These are phyloP conservation scores for Pseudogymnoascus sp. DNA, from an alignment of 2,329 filamentous ascomycete genomes.

Conservation along the genomic window DNA sequence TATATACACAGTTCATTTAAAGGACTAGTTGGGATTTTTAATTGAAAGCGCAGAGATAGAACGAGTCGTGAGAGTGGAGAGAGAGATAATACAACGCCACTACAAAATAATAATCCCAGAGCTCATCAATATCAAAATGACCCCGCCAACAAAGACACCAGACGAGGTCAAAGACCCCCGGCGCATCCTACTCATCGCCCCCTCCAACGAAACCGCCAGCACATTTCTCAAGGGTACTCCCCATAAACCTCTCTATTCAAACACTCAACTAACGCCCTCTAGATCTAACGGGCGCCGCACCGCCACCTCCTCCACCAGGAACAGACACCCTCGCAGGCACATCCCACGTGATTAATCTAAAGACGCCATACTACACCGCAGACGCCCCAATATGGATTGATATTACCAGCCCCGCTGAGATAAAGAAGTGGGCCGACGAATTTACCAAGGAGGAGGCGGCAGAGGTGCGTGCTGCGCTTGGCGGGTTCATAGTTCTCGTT, in stretches of 20 bases:
- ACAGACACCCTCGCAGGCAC: constrained; percentile 46
- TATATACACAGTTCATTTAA: background rate
- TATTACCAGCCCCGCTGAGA: constrained; percentile 10
- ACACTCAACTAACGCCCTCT: background rate
- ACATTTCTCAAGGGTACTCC: constrained; percentile 45
- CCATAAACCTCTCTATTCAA: background rate
- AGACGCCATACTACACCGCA: constrained; percentile 53
- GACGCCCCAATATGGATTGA: constrained; percentile 61
- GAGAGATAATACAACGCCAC: background rate
- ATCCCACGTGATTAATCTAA: constrained; percentile 47
- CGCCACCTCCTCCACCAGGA: constrained; percentile 29
- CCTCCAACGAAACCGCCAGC: constrained; percentile 36
- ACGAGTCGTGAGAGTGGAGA: background rate
- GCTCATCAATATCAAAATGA: background rate
- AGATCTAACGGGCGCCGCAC: constrained; percentile 46
- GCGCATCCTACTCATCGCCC: constrained; percentile 47
- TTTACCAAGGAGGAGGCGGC: constrained; percentile 53
- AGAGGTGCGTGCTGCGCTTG: constrained; percentile 54
- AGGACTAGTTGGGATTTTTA: background rate
- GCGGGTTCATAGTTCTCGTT: constrained; percentile 50
- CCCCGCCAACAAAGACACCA: background rate
- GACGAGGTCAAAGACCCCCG: constrained; percentile 39
- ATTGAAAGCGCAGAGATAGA: background rate
- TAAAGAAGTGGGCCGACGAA: constrained; percentile 41
- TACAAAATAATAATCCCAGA: background rate